phyloP scores from a whole-genome alignment of 2,329 filamentous ascomycete species.

The Colletotrichum higginsianum region DNA sequence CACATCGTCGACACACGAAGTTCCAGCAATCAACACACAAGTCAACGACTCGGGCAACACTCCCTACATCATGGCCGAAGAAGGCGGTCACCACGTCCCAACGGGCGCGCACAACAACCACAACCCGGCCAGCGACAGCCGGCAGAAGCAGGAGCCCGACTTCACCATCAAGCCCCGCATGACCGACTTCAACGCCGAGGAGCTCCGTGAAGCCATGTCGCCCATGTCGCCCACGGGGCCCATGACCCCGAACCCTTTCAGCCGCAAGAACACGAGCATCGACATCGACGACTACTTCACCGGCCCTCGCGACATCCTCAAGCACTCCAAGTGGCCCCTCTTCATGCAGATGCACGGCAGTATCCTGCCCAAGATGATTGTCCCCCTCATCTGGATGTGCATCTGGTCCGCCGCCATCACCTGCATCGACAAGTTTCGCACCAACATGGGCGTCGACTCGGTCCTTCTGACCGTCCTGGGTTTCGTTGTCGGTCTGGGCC shows the following conservation, averaged over 20 bases:
- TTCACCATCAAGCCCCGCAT: conserved; percentile 35
- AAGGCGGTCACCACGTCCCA: conserved; percentile 29
- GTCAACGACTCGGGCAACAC: conserved; percentile 19
- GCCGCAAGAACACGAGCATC: conserved; percentile 53
- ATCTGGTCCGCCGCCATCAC: conserved; percentile 78
- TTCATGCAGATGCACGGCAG: conserved; percentile 84
- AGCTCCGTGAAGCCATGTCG: conserved; percentile 49
- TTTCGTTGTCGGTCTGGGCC: conserved; percentile 85
- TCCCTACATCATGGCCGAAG: conserved; percentile 35
- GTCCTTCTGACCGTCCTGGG: conserved; percentile 81
- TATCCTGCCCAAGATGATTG: conserved; percentile 80
- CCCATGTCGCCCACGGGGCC: conserved; percentile 52
- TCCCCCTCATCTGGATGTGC: conserved; percentile 75
- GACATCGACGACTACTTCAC: conserved; percentile 75
- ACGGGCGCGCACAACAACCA: conserved; percentile 8
- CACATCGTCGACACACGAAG: conserved; percentile 12
- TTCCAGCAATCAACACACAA: conserved; percentile 32
- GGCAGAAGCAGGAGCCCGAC: conserved; percentile 1
- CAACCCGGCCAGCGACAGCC: conserved; percentile 32
- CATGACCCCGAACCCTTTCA: conserved; percentile 50
- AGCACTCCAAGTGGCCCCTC: conserved; percentile 83
- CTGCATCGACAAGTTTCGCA: conserved; percentile 63
- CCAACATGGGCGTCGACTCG: conserved; percentile 56
- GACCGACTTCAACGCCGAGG: conserved; percentile 22
- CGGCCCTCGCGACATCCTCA: conserved; percentile 78